Conservation (phyloP, 352 stramenopile species). For the Blastocystis sp. region DNA sequence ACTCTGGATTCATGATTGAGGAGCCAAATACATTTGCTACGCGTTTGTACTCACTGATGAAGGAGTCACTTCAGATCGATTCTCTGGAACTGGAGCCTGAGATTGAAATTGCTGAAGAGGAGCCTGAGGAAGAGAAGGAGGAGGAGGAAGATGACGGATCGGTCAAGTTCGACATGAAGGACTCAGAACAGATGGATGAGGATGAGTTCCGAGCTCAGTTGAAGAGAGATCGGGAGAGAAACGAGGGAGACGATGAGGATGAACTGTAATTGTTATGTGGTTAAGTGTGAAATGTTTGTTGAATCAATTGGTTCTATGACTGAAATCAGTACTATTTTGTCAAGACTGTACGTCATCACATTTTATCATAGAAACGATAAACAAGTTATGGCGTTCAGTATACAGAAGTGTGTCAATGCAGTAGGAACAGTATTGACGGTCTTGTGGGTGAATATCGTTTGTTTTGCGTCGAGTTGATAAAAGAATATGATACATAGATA, state of each 20-base stretch:
- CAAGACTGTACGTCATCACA: no score
- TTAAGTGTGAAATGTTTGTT: not conserved
- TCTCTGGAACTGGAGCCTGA: slow-evolving; percentile 83
- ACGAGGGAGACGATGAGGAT: slow-evolving; percentile 22
- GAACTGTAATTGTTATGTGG: slow-evolving; percentile 30
- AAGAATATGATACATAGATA: not conserved
- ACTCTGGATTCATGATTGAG: slow-evolving; percentile 88
- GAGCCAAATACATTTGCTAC: slow-evolving; percentile 83
- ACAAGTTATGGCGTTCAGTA: not conserved
- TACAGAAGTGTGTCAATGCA: not conserved
- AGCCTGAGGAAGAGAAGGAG: slow-evolving; percentile 50
- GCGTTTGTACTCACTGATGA: slow-evolving; percentile 85
- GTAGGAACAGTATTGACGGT: not conserved
- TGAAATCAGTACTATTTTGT: no score
- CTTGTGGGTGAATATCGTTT: not conserved
- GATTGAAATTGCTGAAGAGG: slow-evolving; percentile 80
- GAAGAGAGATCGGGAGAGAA: slow-evolving; percentile 26
- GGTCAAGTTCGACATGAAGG: slow-evolving; percentile 69
- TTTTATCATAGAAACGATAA: no score
- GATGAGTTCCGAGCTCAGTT: slow-evolving; percentile 63
- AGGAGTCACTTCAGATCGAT: slow-evolving; percentile 81
- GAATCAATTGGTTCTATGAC: not conserved
- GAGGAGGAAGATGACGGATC: slow-evolving; percentile 66
- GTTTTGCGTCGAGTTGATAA: not conserved
- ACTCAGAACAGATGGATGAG: slow-evolving; percentile 70